Evolutionary conservation across 1,284 basidiomycete genomes (phyloP).

Genomic region (Malassezia slooffiae): DNA sequence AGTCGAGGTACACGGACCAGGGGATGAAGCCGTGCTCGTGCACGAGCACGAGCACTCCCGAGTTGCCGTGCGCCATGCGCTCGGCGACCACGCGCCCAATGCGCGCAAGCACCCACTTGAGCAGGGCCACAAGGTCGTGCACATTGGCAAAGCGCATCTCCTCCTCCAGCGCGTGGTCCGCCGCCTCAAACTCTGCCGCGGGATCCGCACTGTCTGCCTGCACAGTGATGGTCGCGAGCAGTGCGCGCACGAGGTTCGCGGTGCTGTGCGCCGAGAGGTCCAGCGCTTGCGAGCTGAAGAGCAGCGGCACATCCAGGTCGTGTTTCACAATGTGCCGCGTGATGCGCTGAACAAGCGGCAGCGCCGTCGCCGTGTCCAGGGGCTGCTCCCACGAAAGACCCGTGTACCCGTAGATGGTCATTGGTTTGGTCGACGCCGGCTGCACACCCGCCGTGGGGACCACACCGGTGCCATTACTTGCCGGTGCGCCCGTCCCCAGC

Average conservation of each 20-base stretch:
- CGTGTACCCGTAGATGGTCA: conserved; percentile 33
- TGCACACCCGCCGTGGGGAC: too few species aligned
- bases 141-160: conserved; percentile 38
- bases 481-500: too few species aligned
- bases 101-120: conserved; percentile 44
- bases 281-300: conserved; percentile 43
- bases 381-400: conserved; percentile 27
- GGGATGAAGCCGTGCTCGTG: conserved; percentile 43
- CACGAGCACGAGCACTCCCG: conserved; percentile 28
- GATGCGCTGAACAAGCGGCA: conserved; percentile 25
- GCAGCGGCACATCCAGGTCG: conserved; percentile 37
- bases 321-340: conserved; percentile 24
- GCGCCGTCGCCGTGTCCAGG: conserved; percentile 21
- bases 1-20: conserved; percentile 31
- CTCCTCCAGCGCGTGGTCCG: conserved; percentile 18
- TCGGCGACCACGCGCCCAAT: conserved; percentile 39
- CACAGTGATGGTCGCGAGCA: conserved; percentile 5
- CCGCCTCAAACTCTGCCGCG: background rate
- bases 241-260: conserved; percentile 12
- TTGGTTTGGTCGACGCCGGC: too few species aligned
- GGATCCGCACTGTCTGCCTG: conserved; percentile 8
- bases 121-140: conserved; percentile 38
- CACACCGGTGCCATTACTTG: too few species aligned
- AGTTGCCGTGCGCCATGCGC: conserved; percentile 13
- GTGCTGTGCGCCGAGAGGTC: conserved; percentile 32